These are phyloP conservation scores for Fusarium udum DNA, from an alignment of 2,329 filamentous ascomycete genomes.

Conservation along the genomic window DNA sequence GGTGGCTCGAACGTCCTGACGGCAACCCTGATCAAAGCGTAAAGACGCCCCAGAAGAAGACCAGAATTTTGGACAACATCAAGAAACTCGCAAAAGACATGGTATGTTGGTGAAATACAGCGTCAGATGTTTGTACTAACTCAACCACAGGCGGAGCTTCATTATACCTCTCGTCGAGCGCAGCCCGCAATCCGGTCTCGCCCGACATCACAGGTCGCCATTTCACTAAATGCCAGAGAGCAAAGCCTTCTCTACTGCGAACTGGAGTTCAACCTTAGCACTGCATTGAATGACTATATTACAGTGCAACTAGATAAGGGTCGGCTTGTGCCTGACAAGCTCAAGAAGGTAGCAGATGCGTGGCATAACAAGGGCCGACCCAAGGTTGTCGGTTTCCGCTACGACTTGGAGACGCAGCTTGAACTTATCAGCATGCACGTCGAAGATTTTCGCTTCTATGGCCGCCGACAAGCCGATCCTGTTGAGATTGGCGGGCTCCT, in stretches of 20 bases:
- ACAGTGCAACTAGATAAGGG: conserved; percentile 63
- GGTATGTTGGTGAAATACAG: conserved; percentile 48
- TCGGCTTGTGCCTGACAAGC: conserved; percentile 61
- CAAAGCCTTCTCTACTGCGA: conserved; percentile 69
- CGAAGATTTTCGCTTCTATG: conserved; percentile 64
- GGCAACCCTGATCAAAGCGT: conserved; percentile 33
- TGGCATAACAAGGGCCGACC: conserved; percentile 65
- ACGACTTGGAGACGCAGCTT: conserved; percentile 69
- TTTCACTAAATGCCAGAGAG: conserved; percentile 65
- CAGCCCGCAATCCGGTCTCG: conserved; percentile 45
- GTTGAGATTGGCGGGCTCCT: conserved; percentile 59
- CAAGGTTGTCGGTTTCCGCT: conserved; percentile 65
- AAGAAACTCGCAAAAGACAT: conserved; percentile 65
- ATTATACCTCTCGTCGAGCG: conserved; percentile 47
- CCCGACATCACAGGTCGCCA: conserved; percentile 49
- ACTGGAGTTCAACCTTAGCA: conserved; percentile 64
- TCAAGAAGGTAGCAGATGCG: conserved; percentile 60
- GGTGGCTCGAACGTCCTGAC: conserved; percentile 63
- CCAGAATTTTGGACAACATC: conserved; percentile 56
- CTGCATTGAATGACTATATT: conserved; percentile 62
- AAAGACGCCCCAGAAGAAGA: conserved; percentile 50
- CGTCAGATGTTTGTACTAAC: background rate
- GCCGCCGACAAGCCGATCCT: conserved; percentile 54
- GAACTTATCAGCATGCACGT: conserved; percentile 62
- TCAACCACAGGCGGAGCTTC: conserved; percentile 49